phyloP scores from a whole-genome alignment of 2,329 filamentous ascomycete genomes.

The Fusarium keratoplasticum region DNA sequence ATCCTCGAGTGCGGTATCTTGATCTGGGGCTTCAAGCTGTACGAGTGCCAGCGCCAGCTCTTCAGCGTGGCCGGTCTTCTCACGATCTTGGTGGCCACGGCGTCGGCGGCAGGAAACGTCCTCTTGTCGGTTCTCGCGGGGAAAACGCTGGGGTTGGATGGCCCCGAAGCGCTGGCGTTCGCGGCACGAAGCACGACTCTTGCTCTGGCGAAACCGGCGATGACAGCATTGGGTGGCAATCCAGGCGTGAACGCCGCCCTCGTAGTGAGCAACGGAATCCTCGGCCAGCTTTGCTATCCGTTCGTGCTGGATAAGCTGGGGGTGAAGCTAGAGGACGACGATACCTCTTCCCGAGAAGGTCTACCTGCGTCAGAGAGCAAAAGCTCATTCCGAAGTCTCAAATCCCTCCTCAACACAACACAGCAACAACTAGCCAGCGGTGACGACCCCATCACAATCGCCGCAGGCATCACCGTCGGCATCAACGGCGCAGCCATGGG shows the following conservation, averaged over 20 bases:
- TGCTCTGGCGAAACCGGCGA: slow-evolving; percentile 61
- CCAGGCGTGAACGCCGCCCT: slow-evolving; percentile 60
- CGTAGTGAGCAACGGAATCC: slow-evolving; percentile 64
- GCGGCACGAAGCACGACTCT: slow-evolving; percentile 63
- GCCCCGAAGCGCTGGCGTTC: slow-evolving; percentile 56
- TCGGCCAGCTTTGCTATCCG: slow-evolving; percentile 56
- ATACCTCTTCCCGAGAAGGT: not conserved
- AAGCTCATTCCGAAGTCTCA: not conserved
- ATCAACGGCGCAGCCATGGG: slow-evolving; percentile 72
- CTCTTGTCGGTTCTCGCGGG: slow-evolving; percentile 54
- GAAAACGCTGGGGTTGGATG: slow-evolving; percentile 50
- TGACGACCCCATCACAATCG: slow-evolving; percentile 55
- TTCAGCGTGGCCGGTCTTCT: slow-evolving; percentile 57
- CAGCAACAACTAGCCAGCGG: slow-evolving; percentile 33
- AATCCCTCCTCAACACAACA: slow-evolving; percentile 11
- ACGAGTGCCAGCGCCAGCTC: slow-evolving; percentile 60
- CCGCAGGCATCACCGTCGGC: slow-evolving; percentile 64
- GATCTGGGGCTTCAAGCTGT: slow-evolving; percentile 65
- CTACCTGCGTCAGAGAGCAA: slow-evolving; percentile 6
- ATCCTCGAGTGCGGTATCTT: slow-evolving; percentile 64
- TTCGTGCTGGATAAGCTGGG: slow-evolving; percentile 47
- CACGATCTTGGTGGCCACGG: slow-evolving; percentile 51
- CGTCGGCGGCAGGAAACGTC: slow-evolving; percentile 56
- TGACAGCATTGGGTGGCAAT: slow-evolving; percentile 58
- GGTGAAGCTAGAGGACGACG: slow-evolving; percentile 24